Percentiles rank a stretch among this genome's conserved stretches.
phyloP scores from a whole-genome alignment of 768 basidiomycete species.

The Chlorophyllum brunneum region DNA sequence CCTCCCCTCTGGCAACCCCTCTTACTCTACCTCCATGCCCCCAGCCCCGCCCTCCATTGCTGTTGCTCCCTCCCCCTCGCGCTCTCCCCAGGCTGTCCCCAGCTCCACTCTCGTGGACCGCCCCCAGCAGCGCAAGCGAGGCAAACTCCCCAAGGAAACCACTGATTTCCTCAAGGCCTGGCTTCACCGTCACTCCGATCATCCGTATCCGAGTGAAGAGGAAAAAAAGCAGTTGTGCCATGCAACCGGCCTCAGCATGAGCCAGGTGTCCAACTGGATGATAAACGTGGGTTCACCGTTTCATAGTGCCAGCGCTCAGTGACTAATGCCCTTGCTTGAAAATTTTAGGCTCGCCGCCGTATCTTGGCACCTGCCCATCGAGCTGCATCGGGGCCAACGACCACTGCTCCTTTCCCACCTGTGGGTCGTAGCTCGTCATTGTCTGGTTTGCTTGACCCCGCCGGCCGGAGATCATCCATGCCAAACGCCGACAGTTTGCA shows the following conservation, averaged over 20 bases:
- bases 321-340: neutral
- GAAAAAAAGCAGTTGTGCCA: slow-evolving; percentile 89
- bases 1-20: slow-evolving; percentile 34
- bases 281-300: slow-evolving; percentile 55
- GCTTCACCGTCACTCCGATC: slow-evolving; percentile 85
- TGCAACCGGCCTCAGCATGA: slow-evolving; percentile 84
- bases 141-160: slow-evolving; percentile 87
- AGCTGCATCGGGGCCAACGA: slow-evolving; percentile 72
- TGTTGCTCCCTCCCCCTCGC: slow-evolving; percentile 45
- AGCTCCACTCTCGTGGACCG: slow-evolving; percentile 67
- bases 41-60: slow-evolving; percentile 40
- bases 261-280: slow-evolving; percentile 92
- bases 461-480: slow-evolving; percentile 60
- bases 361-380: slow-evolving; percentile 82
- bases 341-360: slow-evolving; percentile 65
- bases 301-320: neutral
- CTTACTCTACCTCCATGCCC: slow-evolving; percentile 41
- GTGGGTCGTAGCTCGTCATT: slow-evolving; percentile 40
- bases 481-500: slow-evolving; percentile 65
- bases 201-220: slow-evolving; percentile 86
- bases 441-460: slow-evolving; percentile 36
- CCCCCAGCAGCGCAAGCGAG: slow-evolving; percentile 69
- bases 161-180: slow-evolving; percentile 88
- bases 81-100: slow-evolving; percentile 49
- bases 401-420: slow-evolving; percentile 68